These are phyloP conservation scores for Salix purpurea DNA, from an alignment of 345 rosid genomes.

Conservation along the genomic window DNA sequence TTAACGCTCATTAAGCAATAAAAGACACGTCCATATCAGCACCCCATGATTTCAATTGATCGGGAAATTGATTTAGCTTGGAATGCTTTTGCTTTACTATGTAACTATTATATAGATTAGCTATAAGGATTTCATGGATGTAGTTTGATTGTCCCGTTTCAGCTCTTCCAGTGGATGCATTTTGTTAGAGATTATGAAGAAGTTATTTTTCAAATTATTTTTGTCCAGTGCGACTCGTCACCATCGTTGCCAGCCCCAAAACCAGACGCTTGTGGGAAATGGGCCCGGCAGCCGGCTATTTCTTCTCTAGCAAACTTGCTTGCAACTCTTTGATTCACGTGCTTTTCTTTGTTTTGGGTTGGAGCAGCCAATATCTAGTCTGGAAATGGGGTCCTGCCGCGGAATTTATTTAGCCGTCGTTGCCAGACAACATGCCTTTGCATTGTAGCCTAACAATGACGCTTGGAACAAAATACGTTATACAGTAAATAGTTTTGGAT, in stretches of 20 bases:
- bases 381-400: slow-evolving; percentile 13
- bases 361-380: slow-evolving; percentile 17
- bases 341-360: background rate
- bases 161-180: background rate
- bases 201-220: too few species aligned
- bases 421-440: slow-evolving; percentile 20
- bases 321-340: background rate
- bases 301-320: slow-evolving; percentile 1
- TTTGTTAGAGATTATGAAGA: too few species aligned
- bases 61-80: too few species aligned
- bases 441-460: background rate
- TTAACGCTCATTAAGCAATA: too few species aligned
- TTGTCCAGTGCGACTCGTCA: background rate
- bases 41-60: too few species aligned
- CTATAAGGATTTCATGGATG: background rate
- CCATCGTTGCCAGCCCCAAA: background rate
- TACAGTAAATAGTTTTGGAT: background rate
- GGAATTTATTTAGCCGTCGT: slow-evolving; percentile 6
- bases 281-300: slow-evolving; percentile 21
- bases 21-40: too few species aligned
- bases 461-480: background rate
- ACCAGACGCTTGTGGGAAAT: slow-evolving; percentile 2
- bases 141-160: background rate
- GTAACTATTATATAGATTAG: too few species aligned
- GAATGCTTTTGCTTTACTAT: too few species aligned